Base-by-base conservation (phyloP, 371 early-diverging fungal genomes). In the Mucor sp. region DNA sequence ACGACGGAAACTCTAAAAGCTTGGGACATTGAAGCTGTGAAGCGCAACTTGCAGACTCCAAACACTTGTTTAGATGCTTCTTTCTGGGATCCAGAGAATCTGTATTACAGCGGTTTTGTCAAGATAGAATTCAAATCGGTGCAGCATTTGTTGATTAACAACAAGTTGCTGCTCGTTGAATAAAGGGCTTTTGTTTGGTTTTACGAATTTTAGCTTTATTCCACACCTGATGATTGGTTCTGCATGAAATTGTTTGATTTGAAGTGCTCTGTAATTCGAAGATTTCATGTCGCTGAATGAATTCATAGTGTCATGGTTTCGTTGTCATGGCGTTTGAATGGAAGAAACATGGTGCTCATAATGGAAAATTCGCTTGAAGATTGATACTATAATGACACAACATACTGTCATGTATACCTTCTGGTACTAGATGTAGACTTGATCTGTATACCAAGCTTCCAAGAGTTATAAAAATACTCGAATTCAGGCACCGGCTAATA, bases 41-140 rank as follows among this genome's bases (percentile, higher is more conserved):
- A 43, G 28, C 47, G 59, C 3, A 50, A 59, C 37, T 25, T 68
- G 4, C 39, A 37, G 4, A n/a, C 27, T 14, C 66, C 65, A 17
- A 27, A 58, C 37, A 65, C 66, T 9, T 9, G n/a, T 0, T n/a
- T 65, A 12, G 41, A 57, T 57, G 23, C 30, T 4, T 15, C 47
- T 19, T 39, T 35, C 17, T 69, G 66, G 66, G 63, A 62, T 58
- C 66, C 66, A 1, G 71, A 70, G 50, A 63, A 43, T 44, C 30
- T 70, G 19, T 70, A 70, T 59, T 70, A 70, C 50, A 66, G 66
- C 27, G 71, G 71, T 6, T 44, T 66, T 58, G 71, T 66, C 3
- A 57, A 66, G 7, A 62, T 70, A 4, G 21, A 39, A 30, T 62
- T 53, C 27, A 14, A 39, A 25, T 70, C 71, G 4, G 30, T 66